phyloP scores from a whole-genome alignment of 2,329 filamentous ascomycete genomes.

The Aspergillus sergii region DNA sequence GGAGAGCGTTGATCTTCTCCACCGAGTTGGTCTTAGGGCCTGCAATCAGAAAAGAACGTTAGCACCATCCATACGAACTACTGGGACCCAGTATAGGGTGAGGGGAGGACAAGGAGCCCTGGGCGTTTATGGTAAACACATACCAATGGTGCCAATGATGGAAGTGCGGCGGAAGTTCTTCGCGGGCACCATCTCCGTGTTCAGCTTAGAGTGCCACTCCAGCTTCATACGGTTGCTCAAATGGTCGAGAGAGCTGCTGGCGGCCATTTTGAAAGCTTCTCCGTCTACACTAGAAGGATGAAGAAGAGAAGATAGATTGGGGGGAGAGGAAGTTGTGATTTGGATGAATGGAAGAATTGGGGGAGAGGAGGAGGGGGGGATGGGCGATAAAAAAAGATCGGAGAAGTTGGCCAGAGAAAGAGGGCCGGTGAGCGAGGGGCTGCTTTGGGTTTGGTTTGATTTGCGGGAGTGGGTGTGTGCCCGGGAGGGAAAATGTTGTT shows the following conservation, averaged over 20 bases:
- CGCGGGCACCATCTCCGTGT: conserved; percentile 84
- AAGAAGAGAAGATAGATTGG: conserved; percentile 9
- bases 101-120: not conserved
- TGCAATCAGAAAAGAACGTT: conserved; percentile 32
- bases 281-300: conserved; percentile 9
- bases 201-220: conserved; percentile 74
- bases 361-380: conserved; percentile 11
- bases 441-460: conserved; percentile 9
- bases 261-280: conserved; percentile 56
- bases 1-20: conserved; percentile 94
- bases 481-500: conserved; percentile 41
- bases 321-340: conserved; percentile 8
- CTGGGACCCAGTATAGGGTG: conserved; percentile 1
- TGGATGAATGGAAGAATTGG: conserved; percentile 8
- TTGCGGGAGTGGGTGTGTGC: conserved; percentile 20
- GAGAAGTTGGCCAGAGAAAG: conserved; percentile 28
- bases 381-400: conserved; percentile 21
- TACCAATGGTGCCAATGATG: conserved; percentile 97
- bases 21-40: conserved; percentile 98
- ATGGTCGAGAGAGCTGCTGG: conserved; percentile 83
- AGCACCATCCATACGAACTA: conserved; percentile 17
- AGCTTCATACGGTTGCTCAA: conserved; percentile 74
- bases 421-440: conserved; percentile 14
- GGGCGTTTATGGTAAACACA: conserved; percentile 25
- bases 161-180: conserved; percentile 94